These are phyloP conservation scores for Prunus salicina DNA, from an alignment of 306 rosid genomes.

Conservation along the genomic window DNA sequence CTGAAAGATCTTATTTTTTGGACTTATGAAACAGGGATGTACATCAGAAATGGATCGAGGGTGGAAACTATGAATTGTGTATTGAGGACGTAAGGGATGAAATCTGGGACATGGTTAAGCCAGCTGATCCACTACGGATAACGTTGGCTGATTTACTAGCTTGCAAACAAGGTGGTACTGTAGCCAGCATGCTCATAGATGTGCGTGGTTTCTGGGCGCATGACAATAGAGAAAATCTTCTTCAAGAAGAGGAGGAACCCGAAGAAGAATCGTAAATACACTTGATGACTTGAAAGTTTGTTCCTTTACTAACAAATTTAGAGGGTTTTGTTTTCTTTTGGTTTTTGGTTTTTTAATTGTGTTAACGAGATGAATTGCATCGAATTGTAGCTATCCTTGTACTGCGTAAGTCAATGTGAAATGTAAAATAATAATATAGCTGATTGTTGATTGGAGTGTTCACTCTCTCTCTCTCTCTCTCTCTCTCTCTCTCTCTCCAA, in stretches of 20 bases:
- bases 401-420: conserved; percentile 10
- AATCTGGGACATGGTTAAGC: conserved; percentile 99
- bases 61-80: conserved; percentile 96
- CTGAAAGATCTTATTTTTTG: conserved; percentile 1
- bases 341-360: neutral
- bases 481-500: neutral
- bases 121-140: conserved; percentile 68
- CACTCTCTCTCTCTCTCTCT: too few relatives aligned
- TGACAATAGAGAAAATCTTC: conserved; percentile 98
- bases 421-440: neutral
- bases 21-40: conserved; percentile 69
- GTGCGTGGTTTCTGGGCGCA: conserved; percentile 99
- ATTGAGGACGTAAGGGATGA: conserved; percentile 97
- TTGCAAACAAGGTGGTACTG: conserved; percentile 99
- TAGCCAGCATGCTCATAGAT: conserved; percentile 96
- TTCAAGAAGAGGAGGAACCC: conserved; percentile 98
- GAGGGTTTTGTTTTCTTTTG: neutral
- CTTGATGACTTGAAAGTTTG: neutral
- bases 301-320: conserved; percentile 33
- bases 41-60: conserved; percentile 97
- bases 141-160: conserved; percentile 72
- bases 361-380: neutral
- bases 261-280: conserved; percentile 70
- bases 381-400: neutral
- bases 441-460: neutral